Evolutionary conservation across 305 asterid species (phyloP).

Genomic region (Fraxinus baroniana): DNA sequence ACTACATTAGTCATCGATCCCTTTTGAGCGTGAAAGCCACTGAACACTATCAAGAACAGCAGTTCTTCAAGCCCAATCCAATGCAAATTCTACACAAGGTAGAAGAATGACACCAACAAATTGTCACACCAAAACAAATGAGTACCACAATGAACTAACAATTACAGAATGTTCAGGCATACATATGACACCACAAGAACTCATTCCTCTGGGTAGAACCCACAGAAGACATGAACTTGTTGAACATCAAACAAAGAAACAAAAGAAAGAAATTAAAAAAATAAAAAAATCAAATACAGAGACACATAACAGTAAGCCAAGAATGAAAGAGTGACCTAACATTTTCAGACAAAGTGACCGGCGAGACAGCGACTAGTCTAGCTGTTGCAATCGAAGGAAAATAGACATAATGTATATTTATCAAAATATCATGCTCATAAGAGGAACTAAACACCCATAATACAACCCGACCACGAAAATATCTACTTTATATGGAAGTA

Average conservation of each 20-base stretch:
- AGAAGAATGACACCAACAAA: background rate
- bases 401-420: background rate
- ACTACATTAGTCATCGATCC: background rate
- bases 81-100: background rate
- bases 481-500: background rate
- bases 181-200: background rate
- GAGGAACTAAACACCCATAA: background rate
- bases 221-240: background rate
- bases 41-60: background rate
- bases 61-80: background rate
- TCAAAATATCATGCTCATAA: background rate
- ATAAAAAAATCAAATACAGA: background rate
- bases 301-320: background rate
- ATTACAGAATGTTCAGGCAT: background rate
- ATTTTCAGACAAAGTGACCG: background rate
- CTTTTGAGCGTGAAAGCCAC: background rate
- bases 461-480: background rate
- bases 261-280: background rate
- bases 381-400: background rate
- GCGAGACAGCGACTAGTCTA: background rate
- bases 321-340: background rate
- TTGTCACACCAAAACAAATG: background rate
- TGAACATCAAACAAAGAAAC: background rate
- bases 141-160: background rate
- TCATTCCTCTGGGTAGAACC: background rate